Percentiles rank a stretch among this genome's conserved stretches.
These are phyloP conservation scores for Asclepias syriaca DNA, from an alignment of 257 asterid species.

Conservation along the genomic window DNA sequence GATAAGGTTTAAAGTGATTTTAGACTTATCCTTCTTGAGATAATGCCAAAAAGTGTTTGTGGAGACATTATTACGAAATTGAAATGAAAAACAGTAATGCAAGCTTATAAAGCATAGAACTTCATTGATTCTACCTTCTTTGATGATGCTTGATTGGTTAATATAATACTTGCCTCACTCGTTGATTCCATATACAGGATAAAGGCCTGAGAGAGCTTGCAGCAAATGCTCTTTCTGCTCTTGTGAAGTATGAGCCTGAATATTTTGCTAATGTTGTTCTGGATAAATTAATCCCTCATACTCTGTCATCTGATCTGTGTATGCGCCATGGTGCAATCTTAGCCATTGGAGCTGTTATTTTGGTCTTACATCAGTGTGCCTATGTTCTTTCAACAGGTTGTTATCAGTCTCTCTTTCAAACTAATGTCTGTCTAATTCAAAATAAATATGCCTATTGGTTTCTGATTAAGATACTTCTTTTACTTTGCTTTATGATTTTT, in stretches of 20 bases:
- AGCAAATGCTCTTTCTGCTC: slow-evolving; percentile 76
- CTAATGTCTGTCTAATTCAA: slow-evolving; percentile 6
- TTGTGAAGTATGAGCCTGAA: slow-evolving; percentile 74
- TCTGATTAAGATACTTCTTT: background rate
- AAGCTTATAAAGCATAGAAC: background rate
- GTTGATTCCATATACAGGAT: slow-evolving; percentile 52
- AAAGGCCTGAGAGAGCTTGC: slow-evolving; percentile 96
- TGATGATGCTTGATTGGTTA: slow-evolving; percentile 13
- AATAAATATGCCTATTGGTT: background rate
- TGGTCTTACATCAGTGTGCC: slow-evolving; percentile 60
- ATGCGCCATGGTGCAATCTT: slow-evolving; percentile 96
- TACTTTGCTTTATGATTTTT: background rate
- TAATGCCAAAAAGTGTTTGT: background rate
- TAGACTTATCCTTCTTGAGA: background rate
- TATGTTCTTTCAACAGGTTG: slow-evolving; percentile 66
- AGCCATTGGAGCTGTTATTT: slow-evolving; percentile 80
- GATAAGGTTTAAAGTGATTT: background rate
- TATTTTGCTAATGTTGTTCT: slow-evolving; percentile 58
- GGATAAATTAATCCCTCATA: slow-evolving; percentile 74
- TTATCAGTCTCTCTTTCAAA: slow-evolving; percentile 17
- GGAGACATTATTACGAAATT: background rate
- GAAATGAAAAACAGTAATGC: background rate
- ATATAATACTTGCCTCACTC: slow-evolving; percentile 19
- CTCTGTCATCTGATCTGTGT: slow-evolving; percentile 89
- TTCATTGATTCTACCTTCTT: slow-evolving; percentile 15